A percentile compares a stretch with the other conserved stretches of the same genome.
Evolutionary conservation across 2,329 filamentous ascomycete genomes (phyloP).

Genomic region (Penicillium sp.): DNA sequence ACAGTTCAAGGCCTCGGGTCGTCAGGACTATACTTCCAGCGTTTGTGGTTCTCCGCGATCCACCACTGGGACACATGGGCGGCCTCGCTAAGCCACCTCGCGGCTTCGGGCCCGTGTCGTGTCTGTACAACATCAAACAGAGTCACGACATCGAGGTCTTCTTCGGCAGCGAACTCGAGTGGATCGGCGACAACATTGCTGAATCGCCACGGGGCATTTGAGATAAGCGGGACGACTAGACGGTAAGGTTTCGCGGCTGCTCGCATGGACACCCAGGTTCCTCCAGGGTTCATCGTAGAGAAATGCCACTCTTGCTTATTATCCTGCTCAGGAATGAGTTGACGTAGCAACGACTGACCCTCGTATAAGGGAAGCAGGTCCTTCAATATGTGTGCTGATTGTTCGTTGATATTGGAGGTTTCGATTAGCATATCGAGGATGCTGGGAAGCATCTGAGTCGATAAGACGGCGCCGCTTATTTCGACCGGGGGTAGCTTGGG

Average conservation of each 20-base stretch:
- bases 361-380: slow-evolving; percentile 49
- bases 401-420: slow-evolving; percentile 41
- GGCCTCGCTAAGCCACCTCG: slow-evolving; percentile 38
- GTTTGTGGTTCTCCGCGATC: slow-evolving; percentile 36
- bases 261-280: slow-evolving; percentile 62
- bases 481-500: slow-evolving; percentile 25
- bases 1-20: not conserved
- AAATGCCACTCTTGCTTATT: slow-evolving; percentile 38
- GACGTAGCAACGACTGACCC: slow-evolving; percentile 49
- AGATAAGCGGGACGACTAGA: slow-evolving; percentile 72
- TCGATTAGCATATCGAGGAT: slow-evolving; percentile 49
- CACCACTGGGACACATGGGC: slow-evolving; percentile 42
- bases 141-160: slow-evolving; percentile 32
- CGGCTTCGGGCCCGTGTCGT: slow-evolving; percentile 34
- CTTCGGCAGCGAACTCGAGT: slow-evolving; percentile 34
- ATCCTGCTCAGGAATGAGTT: slow-evolving; percentile 36
- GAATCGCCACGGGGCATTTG: slow-evolving; percentile 58
- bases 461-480: slow-evolving; percentile 23
- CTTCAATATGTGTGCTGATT: slow-evolving; percentile 35
- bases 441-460: slow-evolving; percentile 46
- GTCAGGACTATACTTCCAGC: slow-evolving; percentile 20
- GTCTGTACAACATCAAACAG: slow-evolving; percentile 29
- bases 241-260: slow-evolving; percentile 72
- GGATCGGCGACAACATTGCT: slow-evolving; percentile 38
- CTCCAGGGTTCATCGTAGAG: slow-evolving; percentile 38